Evolutionary conservation across 2,329 filamentous ascomycete species (phyloP).

Genomic region (Hysterium pulicare): DNA sequence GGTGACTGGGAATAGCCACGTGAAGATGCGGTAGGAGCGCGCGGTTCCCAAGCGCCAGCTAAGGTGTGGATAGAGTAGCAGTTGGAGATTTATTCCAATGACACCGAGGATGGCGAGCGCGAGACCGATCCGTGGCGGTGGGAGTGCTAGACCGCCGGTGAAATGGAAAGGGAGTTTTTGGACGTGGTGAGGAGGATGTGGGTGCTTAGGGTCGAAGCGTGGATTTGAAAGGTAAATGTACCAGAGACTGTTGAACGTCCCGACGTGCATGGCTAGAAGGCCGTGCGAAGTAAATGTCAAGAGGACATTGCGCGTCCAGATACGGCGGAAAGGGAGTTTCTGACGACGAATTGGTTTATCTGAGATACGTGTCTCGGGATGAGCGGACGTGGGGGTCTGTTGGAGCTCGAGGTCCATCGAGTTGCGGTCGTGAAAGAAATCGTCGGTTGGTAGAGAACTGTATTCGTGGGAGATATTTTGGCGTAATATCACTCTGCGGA

Average conservation of each 20-base stretch:
- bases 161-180: conserved; percentile 44
- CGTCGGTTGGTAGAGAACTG: conserved; percentile 21
- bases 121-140: conserved; percentile 46
- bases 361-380: conserved; percentile 3
- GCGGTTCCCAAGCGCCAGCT: conserved; percentile 42
- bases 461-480: conserved; percentile 27
- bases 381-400: conserved; percentile 22
- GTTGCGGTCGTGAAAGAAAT: neutral
- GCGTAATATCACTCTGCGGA: conserved; percentile 33
- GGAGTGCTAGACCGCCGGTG: conserved; percentile 48
- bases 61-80: conserved; percentile 45
- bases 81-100: conserved; percentile 46
- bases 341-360: conserved; percentile 18
- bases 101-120: conserved; percentile 47
- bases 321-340: conserved; percentile 44
- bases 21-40: conserved; percentile 39
- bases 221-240: conserved; percentile 49
- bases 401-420: conserved; percentile 22
- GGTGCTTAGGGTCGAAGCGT: conserved; percentile 37
- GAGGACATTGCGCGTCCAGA: conserved; percentile 47
- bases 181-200: conserved; percentile 27
- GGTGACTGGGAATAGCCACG: conserved; percentile 44
- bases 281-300: conserved; percentile 44
- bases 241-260: conserved; percentile 49
- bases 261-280: conserved; percentile 46